Percentiles rank a stretch among this genome's conserved stretches.
These are phyloP conservation scores for Centella asiatica DNA, from an alignment of 129 eudicot species.

Conservation along the genomic window DNA sequence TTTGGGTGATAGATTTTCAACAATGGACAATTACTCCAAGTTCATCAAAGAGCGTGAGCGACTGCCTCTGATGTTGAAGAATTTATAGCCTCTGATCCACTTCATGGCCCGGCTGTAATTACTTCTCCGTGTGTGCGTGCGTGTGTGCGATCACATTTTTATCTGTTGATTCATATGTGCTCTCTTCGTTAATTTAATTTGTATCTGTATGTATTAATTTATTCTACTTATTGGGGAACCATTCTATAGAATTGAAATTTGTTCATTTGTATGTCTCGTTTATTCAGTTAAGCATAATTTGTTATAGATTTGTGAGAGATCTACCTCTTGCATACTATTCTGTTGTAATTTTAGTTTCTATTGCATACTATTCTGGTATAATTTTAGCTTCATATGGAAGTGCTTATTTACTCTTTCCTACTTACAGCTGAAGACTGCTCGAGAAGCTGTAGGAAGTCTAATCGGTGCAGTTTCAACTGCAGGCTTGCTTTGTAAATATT, in stretches of 20 bases:
- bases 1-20: constrained; percentile 28
- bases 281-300: too few relatives aligned
- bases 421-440: constrained; percentile 38
- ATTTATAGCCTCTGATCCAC: constrained; percentile 36
- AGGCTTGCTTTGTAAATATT: constrained; percentile 66
- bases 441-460: constrained; percentile 52
- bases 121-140: not conserved
- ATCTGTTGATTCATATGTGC: not conserved
- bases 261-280: not conserved
- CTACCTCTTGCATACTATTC: not conserved
- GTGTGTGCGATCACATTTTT: not conserved
- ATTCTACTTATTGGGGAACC: not conserved
- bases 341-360: too few relatives aligned
- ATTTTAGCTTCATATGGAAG: too few relatives aligned
- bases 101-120: constrained; percentile 31
- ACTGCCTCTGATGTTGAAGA: constrained; percentile 28
- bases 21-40: constrained; percentile 26
- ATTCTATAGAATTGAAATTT: not conserved
- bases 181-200: not conserved
- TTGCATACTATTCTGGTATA: not conserved
- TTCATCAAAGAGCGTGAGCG: constrained; percentile 26
- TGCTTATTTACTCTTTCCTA: not conserved
- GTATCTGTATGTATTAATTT: too few relatives aligned
- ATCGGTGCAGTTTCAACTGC: constrained; percentile 71
- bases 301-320: not conserved